Evolutionary conservation across 2,329 filamentous ascomycete genomes (phyloP).

Genomic region (Colletotrichum viniferum): DNA sequence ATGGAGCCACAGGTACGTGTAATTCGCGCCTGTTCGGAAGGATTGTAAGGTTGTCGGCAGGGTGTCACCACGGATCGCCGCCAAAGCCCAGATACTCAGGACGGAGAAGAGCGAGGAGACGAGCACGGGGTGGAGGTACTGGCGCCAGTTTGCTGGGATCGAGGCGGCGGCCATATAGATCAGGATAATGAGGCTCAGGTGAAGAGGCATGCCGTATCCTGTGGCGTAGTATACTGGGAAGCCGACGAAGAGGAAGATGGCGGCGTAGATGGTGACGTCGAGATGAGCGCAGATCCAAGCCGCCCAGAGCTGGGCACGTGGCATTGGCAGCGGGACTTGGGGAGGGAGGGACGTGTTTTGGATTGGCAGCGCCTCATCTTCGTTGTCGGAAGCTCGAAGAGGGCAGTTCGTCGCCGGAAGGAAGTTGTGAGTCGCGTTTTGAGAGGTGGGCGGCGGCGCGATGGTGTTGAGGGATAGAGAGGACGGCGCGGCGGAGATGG

Average conservation of each 20-base stretch:
- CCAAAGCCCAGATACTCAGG: conserved; percentile 57
- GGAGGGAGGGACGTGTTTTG: conserved; percentile 27
- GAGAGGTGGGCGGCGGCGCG: conserved; percentile 17
- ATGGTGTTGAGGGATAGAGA: conserved; percentile 23
- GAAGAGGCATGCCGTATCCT: conserved; percentile 56
- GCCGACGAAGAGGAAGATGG: conserved; percentile 54
- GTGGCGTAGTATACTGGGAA: conserved; percentile 58
- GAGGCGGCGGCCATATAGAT: conserved; percentile 55
- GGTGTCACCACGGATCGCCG: conserved; percentile 43
- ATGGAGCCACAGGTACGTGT: conserved; percentile 54
- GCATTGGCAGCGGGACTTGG: conserved; percentile 46
- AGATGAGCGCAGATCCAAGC: conserved; percentile 47
- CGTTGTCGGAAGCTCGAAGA: not conserved
- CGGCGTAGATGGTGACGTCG: conserved; percentile 48
- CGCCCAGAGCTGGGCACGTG: conserved; percentile 56
- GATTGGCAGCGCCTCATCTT: not conserved
- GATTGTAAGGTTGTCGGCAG: conserved; percentile 45
- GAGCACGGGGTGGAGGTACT: conserved; percentile 62
- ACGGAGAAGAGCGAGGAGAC: conserved; percentile 59
- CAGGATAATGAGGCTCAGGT: conserved; percentile 53
- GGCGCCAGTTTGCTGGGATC: conserved; percentile 51
- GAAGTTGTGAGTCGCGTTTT: conserved; percentile 25
- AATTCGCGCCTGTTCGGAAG: conserved; percentile 59
- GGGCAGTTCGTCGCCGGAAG: conserved; percentile 21
- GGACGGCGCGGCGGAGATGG: conserved; percentile 22